Base-by-base conservation (phyloP, 148 eudicot genomes). In the Nepenthes mirabilis region DNA sequence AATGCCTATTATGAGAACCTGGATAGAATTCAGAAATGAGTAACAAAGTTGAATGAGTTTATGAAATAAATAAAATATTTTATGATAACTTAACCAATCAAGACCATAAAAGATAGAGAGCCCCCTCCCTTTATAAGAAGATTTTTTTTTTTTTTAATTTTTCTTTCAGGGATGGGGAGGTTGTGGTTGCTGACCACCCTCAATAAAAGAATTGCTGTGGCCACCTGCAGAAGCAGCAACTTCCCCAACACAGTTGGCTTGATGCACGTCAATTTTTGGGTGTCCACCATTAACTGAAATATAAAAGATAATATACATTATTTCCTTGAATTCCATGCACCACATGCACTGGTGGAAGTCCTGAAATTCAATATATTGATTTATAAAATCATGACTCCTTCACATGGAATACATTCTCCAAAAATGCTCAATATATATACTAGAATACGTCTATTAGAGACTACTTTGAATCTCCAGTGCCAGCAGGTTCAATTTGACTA, bases 1-100 rank as follows among this genome's bases (percentile, higher is more conserved):
- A 74, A 57, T 76, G 75, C 76, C 75, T 82, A 49, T 49, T 49
- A 61, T 78, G 73, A 34, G 94, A 82, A 68, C 90, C 98, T 91
- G 72, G 23, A 56, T 37, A 62, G 55, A 14, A 37, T 59, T 56
- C 43, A 64, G 10, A 62, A 55, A 52, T 23, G 43, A 49, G 34
- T 48, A 43, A 64, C 43, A 56, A 56, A 56, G 40, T 32, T 14
- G 12, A 50, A 43, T 14, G 33, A 56, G 43, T 60, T 34, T 2
- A 61, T 2, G 1, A 55, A 14, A 59, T 49, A 51, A 23, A 3
- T 23, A 60, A 62, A 33, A 11, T 1, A 13, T 11, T 34, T 9
- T 13, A 2, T 35, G 1, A 43, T 9, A 9, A 6, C 12, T 56
- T 32, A 11, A 56, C 10, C 10, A 33, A 56, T 7, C 12, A 6